A percentile compares a stretch with the other conserved stretches of the same genome.
Conservation (phyloP, 805 yeast species). For the Candida sithepensis region DNA sequence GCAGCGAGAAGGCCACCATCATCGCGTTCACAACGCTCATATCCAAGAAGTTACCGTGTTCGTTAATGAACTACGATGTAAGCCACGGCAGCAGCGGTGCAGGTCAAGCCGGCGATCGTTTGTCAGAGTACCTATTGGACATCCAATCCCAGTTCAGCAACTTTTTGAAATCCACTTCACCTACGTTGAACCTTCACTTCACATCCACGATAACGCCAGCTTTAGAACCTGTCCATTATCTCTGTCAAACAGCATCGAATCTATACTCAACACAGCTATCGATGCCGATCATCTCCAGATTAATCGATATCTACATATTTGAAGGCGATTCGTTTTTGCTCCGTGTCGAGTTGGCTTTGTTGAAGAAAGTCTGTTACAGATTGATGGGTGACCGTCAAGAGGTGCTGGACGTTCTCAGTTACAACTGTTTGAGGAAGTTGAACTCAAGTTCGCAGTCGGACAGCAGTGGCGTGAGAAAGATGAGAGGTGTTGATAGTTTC, state of each 20-base stretch:
- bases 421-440: slow-evolving; percentile 23
- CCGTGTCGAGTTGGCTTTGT: slow-evolving; percentile 49
- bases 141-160: slow-evolving; percentile 45
- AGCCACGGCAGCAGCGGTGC: no score
- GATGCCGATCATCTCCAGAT: slow-evolving; percentile 43
- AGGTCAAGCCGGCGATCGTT: slow-evolving; percentile 1
- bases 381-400: slow-evolving; percentile 50
- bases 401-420: slow-evolving; percentile 38
- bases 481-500: slow-evolving; percentile 18
- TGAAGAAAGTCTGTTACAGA: slow-evolving; percentile 45
- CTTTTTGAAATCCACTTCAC: slow-evolving; percentile 41
- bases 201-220: slow-evolving; percentile 1
- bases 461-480: not conserved
- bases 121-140: slow-evolving; percentile 29
- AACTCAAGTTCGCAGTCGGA: slow-evolving; percentile 20
- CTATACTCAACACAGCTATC: slow-evolving; percentile 44
- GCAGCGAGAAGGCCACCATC: slow-evolving; percentile 21
- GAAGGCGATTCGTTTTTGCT: slow-evolving; percentile 58
- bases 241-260: slow-evolving; percentile 41
- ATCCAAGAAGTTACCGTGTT: slow-evolving; percentile 25
- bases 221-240: slow-evolving; percentile 35
- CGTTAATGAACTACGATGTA: slow-evolving; percentile 9
- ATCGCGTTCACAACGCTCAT: slow-evolving; percentile 24
- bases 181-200: slow-evolving; percentile 50
- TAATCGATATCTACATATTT: slow-evolving; percentile 57